These are phyloP conservation scores for Ailanthus altissimus DNA, from an alignment of 345 rosid genomes.

Conservation along the genomic window DNA sequence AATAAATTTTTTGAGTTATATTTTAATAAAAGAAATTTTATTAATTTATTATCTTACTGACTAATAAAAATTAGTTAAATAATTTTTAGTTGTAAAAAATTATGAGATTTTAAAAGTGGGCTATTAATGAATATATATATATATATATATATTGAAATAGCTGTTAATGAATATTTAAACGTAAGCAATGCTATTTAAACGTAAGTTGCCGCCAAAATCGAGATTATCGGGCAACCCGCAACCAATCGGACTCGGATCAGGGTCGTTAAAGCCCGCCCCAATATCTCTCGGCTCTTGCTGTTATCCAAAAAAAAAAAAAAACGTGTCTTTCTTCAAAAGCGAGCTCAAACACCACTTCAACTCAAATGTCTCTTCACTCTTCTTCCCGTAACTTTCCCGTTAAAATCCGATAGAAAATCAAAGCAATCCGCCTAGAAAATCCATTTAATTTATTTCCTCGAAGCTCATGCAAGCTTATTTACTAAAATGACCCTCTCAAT, in stretches of 20 bases:
- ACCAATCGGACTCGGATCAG: neutral
- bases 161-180: too few relatives aligned
- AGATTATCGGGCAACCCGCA: neutral
- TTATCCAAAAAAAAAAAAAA: constrained; percentile 52
- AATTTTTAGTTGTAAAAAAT: too few relatives aligned
- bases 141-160: too few relatives aligned
- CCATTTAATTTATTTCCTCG: neutral
- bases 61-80: too few relatives aligned
- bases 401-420: neutral
- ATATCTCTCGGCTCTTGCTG: constrained; percentile 12
- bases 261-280: constrained; percentile 13
- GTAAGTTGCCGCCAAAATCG: constrained; percentile 36
- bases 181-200: constrained; percentile 16
- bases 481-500: constrained; percentile 36
- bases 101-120: too few relatives aligned
- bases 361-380: constrained; percentile 13
- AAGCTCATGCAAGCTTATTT: constrained; percentile 34
- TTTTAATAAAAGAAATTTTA: too few relatives aligned
- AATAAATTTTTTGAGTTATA: too few relatives aligned
- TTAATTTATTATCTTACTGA: too few relatives aligned
- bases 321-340: constrained; percentile 42
- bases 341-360: neutral
- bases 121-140: too few relatives aligned
- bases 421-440: constrained; percentile 6
- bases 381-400: constrained; percentile 26